Conservation (phyloP, 2,329 filamentous ascomycete genomes). For the Ambrosiella xylebori region DNA sequence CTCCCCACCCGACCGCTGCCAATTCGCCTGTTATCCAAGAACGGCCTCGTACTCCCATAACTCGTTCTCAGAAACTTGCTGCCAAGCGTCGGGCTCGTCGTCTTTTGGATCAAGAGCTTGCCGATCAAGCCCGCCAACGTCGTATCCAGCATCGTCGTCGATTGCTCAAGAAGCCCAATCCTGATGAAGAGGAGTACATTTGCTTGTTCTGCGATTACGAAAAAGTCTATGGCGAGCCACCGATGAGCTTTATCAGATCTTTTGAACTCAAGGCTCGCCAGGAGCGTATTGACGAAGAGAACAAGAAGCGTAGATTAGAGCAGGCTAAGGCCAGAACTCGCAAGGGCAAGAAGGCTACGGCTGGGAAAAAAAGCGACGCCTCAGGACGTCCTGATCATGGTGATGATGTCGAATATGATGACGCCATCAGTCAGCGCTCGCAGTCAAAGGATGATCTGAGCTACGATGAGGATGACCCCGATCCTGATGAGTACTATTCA, state of each 20-base stretch:
- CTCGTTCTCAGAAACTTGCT: too few species aligned
- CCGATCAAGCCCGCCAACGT: constrained; percentile 58
- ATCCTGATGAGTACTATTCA: constrained; percentile 3
- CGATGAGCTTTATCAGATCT: constrained; percentile 66
- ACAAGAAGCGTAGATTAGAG: constrained; percentile 68
- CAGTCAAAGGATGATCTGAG: background rate
- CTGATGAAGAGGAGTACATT: constrained; percentile 65
- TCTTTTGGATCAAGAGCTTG: constrained; percentile 37
- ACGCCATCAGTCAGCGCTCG: background rate
- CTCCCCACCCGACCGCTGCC: too few species aligned
- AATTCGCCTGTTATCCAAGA: too few species aligned
- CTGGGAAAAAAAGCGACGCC: background rate
- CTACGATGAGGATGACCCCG: constrained; percentile 5
- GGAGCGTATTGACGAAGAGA: constrained; percentile 67
- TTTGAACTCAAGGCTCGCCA: constrained; percentile 92
- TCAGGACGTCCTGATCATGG: background rate
- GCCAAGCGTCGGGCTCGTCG: too few species aligned
- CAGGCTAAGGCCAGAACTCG: constrained; percentile 88
- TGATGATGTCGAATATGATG: background rate
- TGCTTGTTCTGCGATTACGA: constrained; percentile 99
- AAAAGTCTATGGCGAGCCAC: constrained; percentile 77
- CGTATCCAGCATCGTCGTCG: constrained; percentile 59
- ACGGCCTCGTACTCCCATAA: too few species aligned
- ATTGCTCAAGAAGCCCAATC: constrained; percentile 51
- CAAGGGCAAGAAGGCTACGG: constrained; percentile 56